phyloP scores from a whole-genome alignment of 331 rosid genomes.

The Acacia pycnantha region DNA sequence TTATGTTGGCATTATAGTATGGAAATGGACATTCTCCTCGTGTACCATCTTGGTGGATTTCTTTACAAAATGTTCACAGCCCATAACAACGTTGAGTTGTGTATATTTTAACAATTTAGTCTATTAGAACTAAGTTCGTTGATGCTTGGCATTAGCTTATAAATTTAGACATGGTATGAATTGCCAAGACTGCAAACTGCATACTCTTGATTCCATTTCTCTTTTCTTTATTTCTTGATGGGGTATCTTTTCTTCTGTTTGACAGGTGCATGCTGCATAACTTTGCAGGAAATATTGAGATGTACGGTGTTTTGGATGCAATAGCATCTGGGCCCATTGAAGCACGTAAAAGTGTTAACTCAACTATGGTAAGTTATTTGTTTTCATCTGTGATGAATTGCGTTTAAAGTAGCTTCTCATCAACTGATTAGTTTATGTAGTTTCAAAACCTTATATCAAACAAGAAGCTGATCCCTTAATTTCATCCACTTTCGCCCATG shows the following conservation, averaged over 20 bases:
- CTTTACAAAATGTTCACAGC: neutral
- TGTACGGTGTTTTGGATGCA: conserved; percentile 73
- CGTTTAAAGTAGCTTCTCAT: conserved; percentile 9
- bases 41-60: conserved; percentile 13
- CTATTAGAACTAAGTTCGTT: neutral
- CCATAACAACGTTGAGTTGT: neutral
- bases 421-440: neutral
- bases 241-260: conserved; percentile 21
- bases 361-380: conserved; percentile 68
- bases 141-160: neutral
- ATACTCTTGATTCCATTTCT: conserved; percentile 12
- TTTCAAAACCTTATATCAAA: neutral
- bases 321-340: conserved; percentile 78
- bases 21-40: conserved; percentile 14
- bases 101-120: neutral
- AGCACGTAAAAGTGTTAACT: conserved; percentile 66
- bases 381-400: conserved; percentile 11
- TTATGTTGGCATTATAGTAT: neutral
- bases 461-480: neutral
- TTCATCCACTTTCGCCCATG: neutral
- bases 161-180: neutral
- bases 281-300: conserved; percentile 81
- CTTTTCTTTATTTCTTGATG: conserved; percentile 5
- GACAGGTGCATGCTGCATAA: conserved; percentile 93
- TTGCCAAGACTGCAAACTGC: conserved; percentile 16